phyloP scores from a whole-genome alignment of 805 yeast species.

The Yarrowia sp. region DNA sequence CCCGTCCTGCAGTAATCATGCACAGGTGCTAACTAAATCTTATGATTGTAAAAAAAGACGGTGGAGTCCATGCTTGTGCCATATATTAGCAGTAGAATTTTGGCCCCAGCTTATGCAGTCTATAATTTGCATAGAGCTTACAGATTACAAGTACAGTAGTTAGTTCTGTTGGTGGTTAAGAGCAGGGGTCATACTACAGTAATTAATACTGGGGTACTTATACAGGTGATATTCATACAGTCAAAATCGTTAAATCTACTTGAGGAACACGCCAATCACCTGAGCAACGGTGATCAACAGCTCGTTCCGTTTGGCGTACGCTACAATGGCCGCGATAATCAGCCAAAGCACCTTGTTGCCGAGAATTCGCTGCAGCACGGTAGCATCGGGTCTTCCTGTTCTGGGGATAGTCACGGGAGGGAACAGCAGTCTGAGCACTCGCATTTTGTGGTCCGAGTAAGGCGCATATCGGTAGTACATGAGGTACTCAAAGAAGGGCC shows the following conservation, averaged over 20 bases:
- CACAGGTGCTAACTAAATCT: no score
- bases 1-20: no score
- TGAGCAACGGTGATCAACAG: constrained; percentile 2
- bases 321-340: background rate
- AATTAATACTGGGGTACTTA: no score
- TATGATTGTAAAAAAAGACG: no score
- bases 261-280: background rate
- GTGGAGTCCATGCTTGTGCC: no score
- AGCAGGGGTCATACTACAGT: no score
- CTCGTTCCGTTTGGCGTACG: constrained; percentile 12
- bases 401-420: background rate
- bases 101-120: no score
- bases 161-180: no score
- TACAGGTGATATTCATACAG: no score
- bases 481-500: constrained; percentile 51
- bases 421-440: background rate
- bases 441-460: constrained; percentile 33
- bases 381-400: constrained; percentile 9
- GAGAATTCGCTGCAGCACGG: constrained; percentile 1
- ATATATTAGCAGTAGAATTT: no score
- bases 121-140: no score
- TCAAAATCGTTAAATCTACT: background rate
- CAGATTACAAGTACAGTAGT: no score
- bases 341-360: constrained; percentile 12
- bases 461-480: constrained; percentile 66